A percentile compares a stretch with the other conserved stretches of the same genome.
phyloP scores from a whole-genome alignment of 257 asterid genomes.

The Eustoma russellianum region DNA sequence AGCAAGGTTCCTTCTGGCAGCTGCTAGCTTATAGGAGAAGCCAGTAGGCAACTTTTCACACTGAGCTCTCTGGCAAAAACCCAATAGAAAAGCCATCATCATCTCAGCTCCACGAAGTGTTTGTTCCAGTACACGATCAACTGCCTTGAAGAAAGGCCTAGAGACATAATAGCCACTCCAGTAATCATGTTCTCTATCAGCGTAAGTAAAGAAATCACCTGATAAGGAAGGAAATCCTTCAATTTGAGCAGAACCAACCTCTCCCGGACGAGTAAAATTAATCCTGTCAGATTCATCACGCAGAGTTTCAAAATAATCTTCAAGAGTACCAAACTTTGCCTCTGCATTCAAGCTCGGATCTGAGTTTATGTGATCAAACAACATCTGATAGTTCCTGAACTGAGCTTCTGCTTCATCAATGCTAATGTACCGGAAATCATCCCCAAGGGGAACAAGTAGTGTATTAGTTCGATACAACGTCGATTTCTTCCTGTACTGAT shows the following conservation, averaged over 20 bases:
- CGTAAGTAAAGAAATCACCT: slow-evolving; percentile 93
- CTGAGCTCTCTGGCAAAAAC: slow-evolving; percentile 74
- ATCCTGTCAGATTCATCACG: slow-evolving; percentile 81
- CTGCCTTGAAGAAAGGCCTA: slow-evolving; percentile 97
- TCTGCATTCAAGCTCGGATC: slow-evolving; percentile 85
- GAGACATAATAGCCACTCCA: slow-evolving; percentile 99
- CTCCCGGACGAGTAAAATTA: slow-evolving; percentile 61
- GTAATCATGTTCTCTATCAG: slow-evolving; percentile 90
- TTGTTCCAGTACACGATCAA: slow-evolving; percentile 90
- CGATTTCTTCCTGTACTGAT: slow-evolving; percentile 89
- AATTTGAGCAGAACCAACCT: slow-evolving; percentile 77
- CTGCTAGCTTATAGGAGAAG: slow-evolving; percentile 71
- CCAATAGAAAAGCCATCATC: slow-evolving; percentile 86
- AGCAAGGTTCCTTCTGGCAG: slow-evolving; percentile 94
- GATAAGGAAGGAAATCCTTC: slow-evolving; percentile 91
- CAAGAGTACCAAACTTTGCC: slow-evolving; percentile 89
- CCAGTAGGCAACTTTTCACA: slow-evolving; percentile 85
- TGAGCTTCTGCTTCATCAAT: slow-evolving; percentile 98
- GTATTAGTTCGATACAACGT: slow-evolving; percentile 91
- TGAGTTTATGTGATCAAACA: slow-evolving; percentile 85
- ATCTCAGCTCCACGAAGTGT: slow-evolving; percentile 91
- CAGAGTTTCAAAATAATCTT: slow-evolving; percentile 73
- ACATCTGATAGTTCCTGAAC: slow-evolving; percentile 83
- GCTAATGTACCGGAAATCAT: slow-evolving; percentile 92
- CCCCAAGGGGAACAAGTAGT: slow-evolving; percentile 95